Evolutionary conservation across 2,329 filamentous ascomycete species (phyloP).

Genomic region (Penicillium nordicum): DNA sequence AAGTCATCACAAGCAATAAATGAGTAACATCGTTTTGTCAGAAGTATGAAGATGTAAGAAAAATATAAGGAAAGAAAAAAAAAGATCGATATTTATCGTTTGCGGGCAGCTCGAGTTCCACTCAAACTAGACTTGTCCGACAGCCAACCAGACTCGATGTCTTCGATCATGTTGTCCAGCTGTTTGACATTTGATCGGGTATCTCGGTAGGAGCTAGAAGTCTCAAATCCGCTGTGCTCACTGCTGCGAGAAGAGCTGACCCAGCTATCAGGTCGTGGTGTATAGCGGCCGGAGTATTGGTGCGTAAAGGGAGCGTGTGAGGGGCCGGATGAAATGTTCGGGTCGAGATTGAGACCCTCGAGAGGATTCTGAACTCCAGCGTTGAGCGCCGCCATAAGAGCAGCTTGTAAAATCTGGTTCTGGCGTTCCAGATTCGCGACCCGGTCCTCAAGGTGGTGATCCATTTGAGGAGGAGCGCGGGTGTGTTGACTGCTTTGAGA

Average conservation of each 20-base stretch:
- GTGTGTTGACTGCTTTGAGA: slow-evolving; percentile 17
- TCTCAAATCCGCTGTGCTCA: slow-evolving; percentile 26
- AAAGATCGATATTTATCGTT: slow-evolving; percentile 7
- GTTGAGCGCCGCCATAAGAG: slow-evolving; percentile 40
- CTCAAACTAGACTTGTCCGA: slow-evolving; percentile 26
- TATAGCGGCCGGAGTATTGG: slow-evolving; percentile 14
- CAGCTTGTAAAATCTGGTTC: slow-evolving; percentile 43
- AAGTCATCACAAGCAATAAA: not conserved
- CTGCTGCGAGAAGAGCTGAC: slow-evolving; percentile 30
- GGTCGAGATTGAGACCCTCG: slow-evolving; percentile 25
- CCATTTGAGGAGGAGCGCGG: slow-evolving; percentile 10
- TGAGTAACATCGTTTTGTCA: not conserved
- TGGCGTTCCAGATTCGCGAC: slow-evolving; percentile 42
- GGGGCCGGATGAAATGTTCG: slow-evolving; percentile 21
- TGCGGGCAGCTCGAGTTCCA: slow-evolving; percentile 11
- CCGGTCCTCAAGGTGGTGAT: slow-evolving; percentile 36
- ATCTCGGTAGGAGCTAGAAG: slow-evolving; percentile 17
- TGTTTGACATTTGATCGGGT: slow-evolving; percentile 25
- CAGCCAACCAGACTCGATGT: slow-evolving; percentile 33
- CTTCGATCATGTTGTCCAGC: slow-evolving; percentile 33
- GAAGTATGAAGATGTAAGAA: not conserved
- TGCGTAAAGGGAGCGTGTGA: slow-evolving; percentile 16
- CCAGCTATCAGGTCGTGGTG: slow-evolving; percentile 29
- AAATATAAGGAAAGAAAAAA: not conserved
- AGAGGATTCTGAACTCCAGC: slow-evolving; percentile 34